phyloP scores from a whole-genome alignment of 2,329 filamentous ascomycete genomes.

The Aspergillus thermomutatus region DNA sequence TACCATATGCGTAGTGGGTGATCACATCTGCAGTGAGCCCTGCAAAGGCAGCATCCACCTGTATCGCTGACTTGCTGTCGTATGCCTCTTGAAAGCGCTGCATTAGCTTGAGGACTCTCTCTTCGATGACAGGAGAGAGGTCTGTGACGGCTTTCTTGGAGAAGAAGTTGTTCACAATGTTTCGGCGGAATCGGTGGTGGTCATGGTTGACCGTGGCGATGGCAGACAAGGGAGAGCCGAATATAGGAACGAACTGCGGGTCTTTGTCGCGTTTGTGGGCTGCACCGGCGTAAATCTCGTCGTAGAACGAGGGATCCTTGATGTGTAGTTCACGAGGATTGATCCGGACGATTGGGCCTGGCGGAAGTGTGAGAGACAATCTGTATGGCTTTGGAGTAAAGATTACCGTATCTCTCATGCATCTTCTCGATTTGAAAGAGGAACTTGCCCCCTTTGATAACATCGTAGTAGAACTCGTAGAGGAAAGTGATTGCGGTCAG shows the following conservation, averaged over 20 bases:
- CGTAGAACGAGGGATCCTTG: slow-evolving; percentile 31
- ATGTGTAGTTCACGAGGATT: slow-evolving; percentile 38
- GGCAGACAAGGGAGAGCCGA: slow-evolving; percentile 11
- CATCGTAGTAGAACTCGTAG: slow-evolving; percentile 29
- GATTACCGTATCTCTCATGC: slow-evolving; percentile 26
- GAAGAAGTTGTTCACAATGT: slow-evolving; percentile 44
- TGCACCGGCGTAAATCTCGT: slow-evolving; percentile 28
- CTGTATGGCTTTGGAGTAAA: no score
- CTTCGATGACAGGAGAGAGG: slow-evolving; percentile 34
- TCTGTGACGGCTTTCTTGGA: slow-evolving; percentile 36
- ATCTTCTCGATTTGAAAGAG: slow-evolving; percentile 20
- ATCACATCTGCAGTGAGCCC: slow-evolving; percentile 37
- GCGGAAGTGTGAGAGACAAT: not conserved
- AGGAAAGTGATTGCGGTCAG: slow-evolving; percentile 26
- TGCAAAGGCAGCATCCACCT: slow-evolving; percentile 16
- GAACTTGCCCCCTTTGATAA: slow-evolving; percentile 20
- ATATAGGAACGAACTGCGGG: slow-evolving; percentile 8
- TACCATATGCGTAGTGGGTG: slow-evolving; percentile 37
- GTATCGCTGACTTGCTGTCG: slow-evolving; percentile 2
- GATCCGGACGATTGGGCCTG: slow-evolving; percentile 37
- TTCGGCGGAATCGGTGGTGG: slow-evolving; percentile 41
- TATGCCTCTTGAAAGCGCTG: slow-evolving; percentile 12
- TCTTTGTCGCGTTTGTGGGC: slow-evolving; percentile 23
- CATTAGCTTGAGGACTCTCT: slow-evolving; percentile 19
- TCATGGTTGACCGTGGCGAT: slow-evolving; percentile 39